These are phyloP conservation scores for Apiotrichum siamense DNA, from an alignment of 1,284 basidiomycete species.

Conservation along the genomic window DNA sequence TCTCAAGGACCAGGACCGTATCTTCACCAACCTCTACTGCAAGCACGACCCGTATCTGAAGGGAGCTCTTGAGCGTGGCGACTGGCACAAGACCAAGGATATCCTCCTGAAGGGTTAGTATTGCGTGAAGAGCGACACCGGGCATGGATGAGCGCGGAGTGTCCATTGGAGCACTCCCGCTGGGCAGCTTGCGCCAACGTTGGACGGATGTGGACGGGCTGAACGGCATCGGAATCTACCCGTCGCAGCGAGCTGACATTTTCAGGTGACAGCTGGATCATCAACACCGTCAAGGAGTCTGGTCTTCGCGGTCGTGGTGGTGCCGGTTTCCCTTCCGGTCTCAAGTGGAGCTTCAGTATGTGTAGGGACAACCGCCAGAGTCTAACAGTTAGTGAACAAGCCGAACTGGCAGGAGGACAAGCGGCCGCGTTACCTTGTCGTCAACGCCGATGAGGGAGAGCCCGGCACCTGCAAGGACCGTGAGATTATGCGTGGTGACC, in stretches of 20 bases:
- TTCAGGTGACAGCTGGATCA: slow-evolving; percentile 89
- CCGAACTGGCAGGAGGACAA: slow-evolving; percentile 93
- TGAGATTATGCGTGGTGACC: slow-evolving; percentile 95
- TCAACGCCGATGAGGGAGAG: slow-evolving; percentile 98
- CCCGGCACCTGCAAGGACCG: slow-evolving; percentile 99
- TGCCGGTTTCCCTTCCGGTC: slow-evolving; percentile 92
- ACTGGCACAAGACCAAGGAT: slow-evolving; percentile 98
- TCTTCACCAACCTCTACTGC: slow-evolving; percentile 77
- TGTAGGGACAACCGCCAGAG: slow-evolving; percentile 53
- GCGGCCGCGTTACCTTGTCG: slow-evolving; percentile 89
- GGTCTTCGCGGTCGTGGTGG: slow-evolving; percentile 94
- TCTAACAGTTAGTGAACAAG: slow-evolving; percentile 60
- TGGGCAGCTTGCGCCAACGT: no score
- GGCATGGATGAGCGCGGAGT: neutral
- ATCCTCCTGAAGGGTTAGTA: slow-evolving; percentile 65
- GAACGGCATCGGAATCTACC: no score
- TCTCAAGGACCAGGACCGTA: slow-evolving; percentile 86
- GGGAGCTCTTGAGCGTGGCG: slow-evolving; percentile 82
- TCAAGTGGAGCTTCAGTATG: slow-evolving; percentile 90
- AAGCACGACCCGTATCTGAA: slow-evolving; percentile 71
- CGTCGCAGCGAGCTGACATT: neutral
- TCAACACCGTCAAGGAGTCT: slow-evolving; percentile 91
- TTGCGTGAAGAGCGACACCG: neutral
- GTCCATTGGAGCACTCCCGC: no score
- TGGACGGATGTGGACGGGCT: no score